phyloP scores from a whole-genome alignment of 1,284 basidiomycete species.

The Malassezia dermatis region DNA sequence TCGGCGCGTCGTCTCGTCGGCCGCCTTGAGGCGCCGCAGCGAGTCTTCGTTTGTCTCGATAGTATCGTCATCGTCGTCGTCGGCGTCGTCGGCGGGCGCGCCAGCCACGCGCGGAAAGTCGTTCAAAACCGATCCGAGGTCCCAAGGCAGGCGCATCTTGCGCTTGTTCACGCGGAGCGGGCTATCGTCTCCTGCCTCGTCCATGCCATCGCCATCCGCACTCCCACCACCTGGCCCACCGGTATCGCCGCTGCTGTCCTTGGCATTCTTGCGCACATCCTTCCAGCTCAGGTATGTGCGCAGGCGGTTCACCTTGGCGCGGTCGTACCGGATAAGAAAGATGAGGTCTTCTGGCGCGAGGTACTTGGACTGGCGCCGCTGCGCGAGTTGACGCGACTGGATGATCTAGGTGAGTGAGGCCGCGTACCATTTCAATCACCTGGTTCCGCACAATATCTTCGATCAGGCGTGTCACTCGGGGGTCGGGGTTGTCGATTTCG shows the following conservation, averaged over 20 bases:
- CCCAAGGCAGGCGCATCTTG: slow-evolving; percentile 92
- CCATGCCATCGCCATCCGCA: slow-evolving; percentile 20
- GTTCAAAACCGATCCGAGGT: slow-evolving; percentile 78
- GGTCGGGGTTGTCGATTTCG: slow-evolving; percentile 77
- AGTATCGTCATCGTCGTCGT: slow-evolving; percentile 76
- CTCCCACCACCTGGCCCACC: slow-evolving; percentile 56
- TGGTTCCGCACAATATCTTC: slow-evolving; percentile 92
- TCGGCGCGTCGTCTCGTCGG: slow-evolving; percentile 82
- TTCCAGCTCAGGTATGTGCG: slow-evolving; percentile 96
- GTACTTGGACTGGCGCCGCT: slow-evolving; percentile 69
- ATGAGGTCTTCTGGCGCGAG: slow-evolving; percentile 88
- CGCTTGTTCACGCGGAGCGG: slow-evolving; percentile 78
- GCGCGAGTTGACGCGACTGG: slow-evolving; percentile 74
- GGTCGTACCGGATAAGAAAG: slow-evolving; percentile 87
- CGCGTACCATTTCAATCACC: slow-evolving; percentile 73
- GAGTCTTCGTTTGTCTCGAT: slow-evolving; percentile 91
- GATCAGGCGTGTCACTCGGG: slow-evolving; percentile 77
- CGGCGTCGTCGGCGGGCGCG: slow-evolving; percentile 71
- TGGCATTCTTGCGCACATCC: slow-evolving; percentile 88
- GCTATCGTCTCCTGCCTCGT: slow-evolving; percentile 19
- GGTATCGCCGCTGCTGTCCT: slow-evolving; percentile 59
- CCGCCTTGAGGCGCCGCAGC: slow-evolving; percentile 68
- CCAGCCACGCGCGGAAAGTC: slow-evolving; percentile 26
- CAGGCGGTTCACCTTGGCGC: slow-evolving; percentile 83
- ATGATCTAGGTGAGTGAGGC: slow-evolving; percentile 58